phyloP scores from a whole-genome alignment of 768 basidiomycete genomes.

The Multifurca ochricompacta region DNA sequence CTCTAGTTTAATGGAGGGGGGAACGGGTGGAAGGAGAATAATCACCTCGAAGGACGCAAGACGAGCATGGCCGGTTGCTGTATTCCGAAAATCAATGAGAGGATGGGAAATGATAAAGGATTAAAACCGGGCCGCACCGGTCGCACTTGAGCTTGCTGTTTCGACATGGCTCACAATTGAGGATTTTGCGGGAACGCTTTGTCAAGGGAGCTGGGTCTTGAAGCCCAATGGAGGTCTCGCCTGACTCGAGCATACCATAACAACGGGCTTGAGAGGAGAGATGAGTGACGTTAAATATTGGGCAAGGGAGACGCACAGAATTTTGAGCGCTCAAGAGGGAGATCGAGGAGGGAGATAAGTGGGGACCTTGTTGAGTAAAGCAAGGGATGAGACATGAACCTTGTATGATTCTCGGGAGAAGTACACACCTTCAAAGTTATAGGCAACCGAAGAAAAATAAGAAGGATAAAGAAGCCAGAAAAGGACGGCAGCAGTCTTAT shows the following conservation, averaged over 20 bases:
- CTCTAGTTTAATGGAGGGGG: neutral
- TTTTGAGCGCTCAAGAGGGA: conserved; percentile 15
- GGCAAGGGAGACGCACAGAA: conserved; percentile 11
- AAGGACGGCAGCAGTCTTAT: conserved; percentile 14
- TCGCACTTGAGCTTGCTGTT: conserved; percentile 23
- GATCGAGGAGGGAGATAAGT: conserved; percentile 20
- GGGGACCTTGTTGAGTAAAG: conserved; percentile 16
- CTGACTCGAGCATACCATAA: conserved; percentile 20
- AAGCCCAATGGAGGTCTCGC: conserved; percentile 18
- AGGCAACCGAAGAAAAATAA: conserved; percentile 5
- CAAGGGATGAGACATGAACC: conserved; percentile 18
- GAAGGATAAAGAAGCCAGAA: conserved; percentile 6
- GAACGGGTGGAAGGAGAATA: neutral
- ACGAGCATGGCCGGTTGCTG: conserved; percentile 21
- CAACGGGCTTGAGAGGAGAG: conserved; percentile 12
- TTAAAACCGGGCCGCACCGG: conserved; percentile 2
- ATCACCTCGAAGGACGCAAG: conserved; percentile 19
- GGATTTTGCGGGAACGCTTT: conserved; percentile 20
- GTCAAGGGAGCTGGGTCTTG: conserved; percentile 15
- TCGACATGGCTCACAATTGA: conserved; percentile 21
- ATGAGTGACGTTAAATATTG: conserved; percentile 17
- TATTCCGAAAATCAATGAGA: neutral
- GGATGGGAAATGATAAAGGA: neutral
- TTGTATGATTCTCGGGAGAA: conserved; percentile 19
- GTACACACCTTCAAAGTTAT: conserved; percentile 11